phyloP scores from a whole-genome alignment of 2,329 filamentous ascomycete species.

The Erysiphe neolycopersici region DNA sequence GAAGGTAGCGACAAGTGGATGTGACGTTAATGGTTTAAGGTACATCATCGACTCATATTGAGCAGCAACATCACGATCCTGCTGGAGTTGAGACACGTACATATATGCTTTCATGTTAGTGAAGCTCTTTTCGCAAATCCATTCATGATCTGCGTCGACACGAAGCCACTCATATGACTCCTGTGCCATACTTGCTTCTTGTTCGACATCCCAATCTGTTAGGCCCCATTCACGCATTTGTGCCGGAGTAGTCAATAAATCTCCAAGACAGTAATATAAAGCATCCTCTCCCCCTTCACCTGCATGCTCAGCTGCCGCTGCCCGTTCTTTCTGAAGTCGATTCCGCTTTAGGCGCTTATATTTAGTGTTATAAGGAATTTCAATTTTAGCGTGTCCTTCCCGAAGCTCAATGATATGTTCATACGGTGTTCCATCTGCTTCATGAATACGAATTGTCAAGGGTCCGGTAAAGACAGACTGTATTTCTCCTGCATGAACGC shows the following conservation, averaged over 20 bases:
- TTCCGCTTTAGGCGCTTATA: conserved; percentile 92
- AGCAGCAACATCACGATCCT: conserved; percentile 91
- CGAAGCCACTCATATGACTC: conserved; percentile 98
- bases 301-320: conserved; percentile 32
- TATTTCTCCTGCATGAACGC: conserved; percentile 39
- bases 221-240: conserved; percentile 67
- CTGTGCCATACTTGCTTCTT: conserved; percentile 74
- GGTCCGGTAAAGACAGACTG: conserved; percentile 77
- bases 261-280: conserved; percentile 72
- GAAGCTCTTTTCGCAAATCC: conserved; percentile 64
- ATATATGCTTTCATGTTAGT: conserved; percentile 77
- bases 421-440: conserved; percentile 92
- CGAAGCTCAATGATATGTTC: conserved; percentile 95
- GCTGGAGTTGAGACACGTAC: conserved; percentile 91
- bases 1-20: conserved; percentile 68
- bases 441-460: conserved; percentile 94
- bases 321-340: conserved; percentile 54
- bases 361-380: conserved; percentile 97
- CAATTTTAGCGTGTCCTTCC: conserved; percentile 59
- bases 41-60: conserved; percentile 52
- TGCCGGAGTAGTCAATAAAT: conserved; percentile 60
- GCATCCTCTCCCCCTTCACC: conserved; percentile 49
- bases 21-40: conserved; percentile 36
- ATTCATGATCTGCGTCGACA: conserved; percentile 94
- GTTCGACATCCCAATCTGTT: conserved; percentile 68